phyloP scores from a whole-genome alignment of 495 filamentous ascomycete species.

The Aspergillus carlsbadensis region DNA sequence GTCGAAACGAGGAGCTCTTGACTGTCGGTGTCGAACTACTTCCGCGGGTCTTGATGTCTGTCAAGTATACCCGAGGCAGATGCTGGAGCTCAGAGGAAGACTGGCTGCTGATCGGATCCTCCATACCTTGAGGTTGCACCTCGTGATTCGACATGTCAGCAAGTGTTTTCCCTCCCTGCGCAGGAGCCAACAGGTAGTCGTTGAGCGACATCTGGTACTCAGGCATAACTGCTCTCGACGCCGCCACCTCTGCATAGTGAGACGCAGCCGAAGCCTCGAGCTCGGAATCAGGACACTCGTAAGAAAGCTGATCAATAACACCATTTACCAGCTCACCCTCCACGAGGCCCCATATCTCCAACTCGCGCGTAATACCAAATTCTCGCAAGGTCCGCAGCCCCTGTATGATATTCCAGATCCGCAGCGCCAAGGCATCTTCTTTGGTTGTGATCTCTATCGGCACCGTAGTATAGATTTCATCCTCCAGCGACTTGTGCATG shows the following conservation, averaged over 20 bases:
- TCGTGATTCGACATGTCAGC: conserved; percentile 26
- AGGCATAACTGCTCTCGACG: conserved; percentile 36
- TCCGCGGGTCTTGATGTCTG: conserved; percentile 83
- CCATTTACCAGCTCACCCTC: conserved; percentile 85
- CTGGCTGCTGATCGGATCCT: conserved; percentile 18
- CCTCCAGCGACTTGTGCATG: conserved; percentile 81
- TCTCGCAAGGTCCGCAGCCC: conserved; percentile 74
- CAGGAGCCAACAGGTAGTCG: conserved; percentile 47
- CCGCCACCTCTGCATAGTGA: conserved; percentile 36
- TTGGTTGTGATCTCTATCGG: conserved; percentile 66
- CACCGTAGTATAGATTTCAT: conserved; percentile 77
- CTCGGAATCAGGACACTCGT: conserved; percentile 67
- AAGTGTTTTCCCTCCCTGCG: conserved; percentile 38
- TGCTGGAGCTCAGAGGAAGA: conserved; percentile 25
- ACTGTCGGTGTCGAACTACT: conserved; percentile 59
- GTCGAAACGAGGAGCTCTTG: conserved; percentile 64
- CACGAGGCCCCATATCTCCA: conserved; percentile 89
- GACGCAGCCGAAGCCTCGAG: conserved; percentile 55
- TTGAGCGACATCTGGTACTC: conserved; percentile 56
- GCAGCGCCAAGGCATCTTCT: conserved; percentile 80
- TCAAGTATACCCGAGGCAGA: conserved; percentile 63
- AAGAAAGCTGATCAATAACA: conserved; percentile 84
- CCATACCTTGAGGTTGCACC: background rate
- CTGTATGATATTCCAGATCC: conserved; percentile 90
- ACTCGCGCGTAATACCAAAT: conserved; percentile 79